These are phyloP conservation scores for Scheffersomyces spartinae DNA, from an alignment of 805 yeast species.

Conservation along the genomic window DNA sequence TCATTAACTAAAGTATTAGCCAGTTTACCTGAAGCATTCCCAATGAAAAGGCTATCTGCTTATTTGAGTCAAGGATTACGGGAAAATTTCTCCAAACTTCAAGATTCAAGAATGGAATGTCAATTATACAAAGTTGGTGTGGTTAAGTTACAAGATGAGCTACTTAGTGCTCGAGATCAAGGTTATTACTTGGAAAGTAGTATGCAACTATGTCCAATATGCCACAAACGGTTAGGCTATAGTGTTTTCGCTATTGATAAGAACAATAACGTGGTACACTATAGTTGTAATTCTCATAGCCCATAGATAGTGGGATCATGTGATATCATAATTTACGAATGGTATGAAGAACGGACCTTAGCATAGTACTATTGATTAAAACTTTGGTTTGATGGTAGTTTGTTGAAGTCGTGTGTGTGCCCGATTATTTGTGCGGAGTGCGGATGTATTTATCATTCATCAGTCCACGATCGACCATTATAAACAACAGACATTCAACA, in stretches of 20 bases:
- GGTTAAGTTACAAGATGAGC: constrained; percentile 32
- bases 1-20: constrained; percentile 33
- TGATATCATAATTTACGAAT: constrained; percentile 2
- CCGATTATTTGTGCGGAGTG: not conserved
- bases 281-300: constrained; percentile 49
- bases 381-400: no score
- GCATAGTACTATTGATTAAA: constrained; percentile 9
- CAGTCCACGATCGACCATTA: constrained; percentile 6
- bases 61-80: constrained; percentile 38
- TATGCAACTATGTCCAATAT: constrained; percentile 41
- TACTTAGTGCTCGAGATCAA: constrained; percentile 25
- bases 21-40: constrained; percentile 39
- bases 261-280: constrained; percentile 38
- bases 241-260: constrained; percentile 41
- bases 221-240: constrained; percentile 44
- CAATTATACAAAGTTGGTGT: constrained; percentile 45
- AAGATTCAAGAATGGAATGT: constrained; percentile 29
- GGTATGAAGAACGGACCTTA: constrained; percentile 2
- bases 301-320: no score
- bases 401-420: not conserved
- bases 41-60: constrained; percentile 28
- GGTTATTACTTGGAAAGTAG: constrained; percentile 27
- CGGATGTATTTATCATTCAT: constrained; percentile 13
- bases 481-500: constrained; percentile 1
- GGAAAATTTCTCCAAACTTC: constrained; percentile 24